Evolutionary conservation across 2,329 filamentous ascomycete genomes (phyloP).

Genomic region (Biscogniauxia mediterranea): DNA sequence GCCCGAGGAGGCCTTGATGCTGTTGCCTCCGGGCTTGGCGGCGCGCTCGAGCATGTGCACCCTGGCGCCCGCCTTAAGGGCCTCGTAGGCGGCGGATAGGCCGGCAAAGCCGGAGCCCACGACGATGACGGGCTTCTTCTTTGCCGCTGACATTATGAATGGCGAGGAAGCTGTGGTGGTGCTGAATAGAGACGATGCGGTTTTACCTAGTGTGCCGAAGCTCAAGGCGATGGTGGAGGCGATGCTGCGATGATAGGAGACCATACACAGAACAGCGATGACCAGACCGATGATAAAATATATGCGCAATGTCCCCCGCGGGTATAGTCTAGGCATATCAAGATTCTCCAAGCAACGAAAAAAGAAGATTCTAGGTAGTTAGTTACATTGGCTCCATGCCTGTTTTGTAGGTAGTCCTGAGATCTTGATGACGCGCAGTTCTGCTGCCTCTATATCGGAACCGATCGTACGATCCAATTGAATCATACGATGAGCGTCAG

Average conservation of each 20-base stretch:
- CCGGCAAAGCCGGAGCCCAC: constrained; percentile 66
- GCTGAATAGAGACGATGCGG: not conserved
- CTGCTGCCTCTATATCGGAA: not conserved
- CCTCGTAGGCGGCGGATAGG: constrained; percentile 56
- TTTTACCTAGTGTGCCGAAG: not conserved
- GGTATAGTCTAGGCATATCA: not conserved
- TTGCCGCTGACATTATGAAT: not conserved
- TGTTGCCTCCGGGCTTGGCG: constrained; percentile 61
- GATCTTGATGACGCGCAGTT: not conserved
- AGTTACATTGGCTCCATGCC: not conserved
- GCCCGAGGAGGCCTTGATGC: constrained; percentile 65
- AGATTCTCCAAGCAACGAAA: not conserved
- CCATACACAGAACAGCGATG: not conserved
- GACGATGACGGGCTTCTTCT: constrained; percentile 47
- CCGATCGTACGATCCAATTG: not conserved
- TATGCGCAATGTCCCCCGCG: not conserved
- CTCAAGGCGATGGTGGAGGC: not conserved
- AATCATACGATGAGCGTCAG: not conserved
- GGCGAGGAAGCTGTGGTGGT: too few species aligned
- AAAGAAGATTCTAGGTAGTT: not conserved
- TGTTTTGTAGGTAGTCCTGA: not conserved
- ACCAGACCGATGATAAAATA: not conserved
- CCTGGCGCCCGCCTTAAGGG: constrained; percentile 48
- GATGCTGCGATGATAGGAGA: not conserved
- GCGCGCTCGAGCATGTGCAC: constrained; percentile 60